Evolutionary conservation across 177 flowering plant genomes (phyloP).

Genomic region (Tripterygium wilfordii): DNA sequence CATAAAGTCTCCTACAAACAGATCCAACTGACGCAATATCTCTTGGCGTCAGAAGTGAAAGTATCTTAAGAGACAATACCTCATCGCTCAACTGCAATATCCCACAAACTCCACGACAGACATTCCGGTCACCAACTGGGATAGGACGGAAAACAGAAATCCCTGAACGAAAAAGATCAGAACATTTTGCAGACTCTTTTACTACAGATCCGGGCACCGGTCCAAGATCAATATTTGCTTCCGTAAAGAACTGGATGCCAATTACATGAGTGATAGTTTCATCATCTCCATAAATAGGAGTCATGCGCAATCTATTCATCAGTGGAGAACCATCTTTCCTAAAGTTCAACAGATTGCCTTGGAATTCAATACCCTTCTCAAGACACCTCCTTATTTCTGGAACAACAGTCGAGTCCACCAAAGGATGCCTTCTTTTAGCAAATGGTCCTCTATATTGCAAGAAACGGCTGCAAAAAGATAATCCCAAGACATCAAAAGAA

Average conservation of each 20-base stretch:
- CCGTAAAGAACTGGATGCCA: slow-evolving; percentile 83
- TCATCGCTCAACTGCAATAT: slow-evolving; percentile 80
- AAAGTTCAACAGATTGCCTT: slow-evolving; percentile 85
- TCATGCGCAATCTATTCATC: slow-evolving; percentile 76
- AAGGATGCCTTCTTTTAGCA: slow-evolving; percentile 93
- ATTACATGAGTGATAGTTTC: slow-evolving; percentile 73
- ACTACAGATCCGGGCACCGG: slow-evolving; percentile 47
- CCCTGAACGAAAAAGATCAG: slow-evolving; percentile 37
- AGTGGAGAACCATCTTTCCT: slow-evolving; percentile 90
- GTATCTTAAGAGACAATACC: slow-evolving; percentile 66
- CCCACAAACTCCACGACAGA: slow-evolving; percentile 57
- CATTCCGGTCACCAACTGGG: slow-evolving; percentile 39
- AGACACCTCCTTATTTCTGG: slow-evolving; percentile 82
- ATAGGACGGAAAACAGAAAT: slow-evolving; percentile 29
- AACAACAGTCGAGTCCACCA: slow-evolving; percentile 74
- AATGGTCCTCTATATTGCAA: slow-evolving; percentile 91
- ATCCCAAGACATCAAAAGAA: slow-evolving; percentile 3
- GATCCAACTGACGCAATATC: slow-evolving; percentile 87
- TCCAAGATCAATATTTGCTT: slow-evolving; percentile 73
- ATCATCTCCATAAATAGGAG: slow-evolving; percentile 87
- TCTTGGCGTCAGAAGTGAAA: slow-evolving; percentile 68
- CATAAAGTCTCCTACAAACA: slow-evolving; percentile 62
- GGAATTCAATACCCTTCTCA: slow-evolving; percentile 85
- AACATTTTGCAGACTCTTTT: slow-evolving; percentile 43
- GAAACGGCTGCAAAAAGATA: slow-evolving; percentile 67